Evolutionary conservation across 2,329 filamentous ascomycete species (phyloP).

Genomic region (Penicillium oxalicum): DNA sequence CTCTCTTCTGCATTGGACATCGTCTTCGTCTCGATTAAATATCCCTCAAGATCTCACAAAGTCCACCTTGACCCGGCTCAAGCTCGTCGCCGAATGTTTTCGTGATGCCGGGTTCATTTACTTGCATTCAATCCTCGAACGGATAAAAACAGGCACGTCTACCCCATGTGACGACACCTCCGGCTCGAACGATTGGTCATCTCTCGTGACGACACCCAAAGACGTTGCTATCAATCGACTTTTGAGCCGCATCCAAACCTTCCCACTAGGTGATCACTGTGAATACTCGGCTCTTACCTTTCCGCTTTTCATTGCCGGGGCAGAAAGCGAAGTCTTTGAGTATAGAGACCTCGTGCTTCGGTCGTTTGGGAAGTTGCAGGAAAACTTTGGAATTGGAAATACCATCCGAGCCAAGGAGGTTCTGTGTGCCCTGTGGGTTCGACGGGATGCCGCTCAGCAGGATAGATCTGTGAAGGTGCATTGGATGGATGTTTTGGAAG

Average conservation of each 20-base stretch:
- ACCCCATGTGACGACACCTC: background rate
- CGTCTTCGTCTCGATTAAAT: slow-evolving; percentile 22
- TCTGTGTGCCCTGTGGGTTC: slow-evolving; percentile 24
- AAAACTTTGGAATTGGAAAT: slow-evolving; percentile 35
- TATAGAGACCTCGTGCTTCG: slow-evolving; percentile 23
- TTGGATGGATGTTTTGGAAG: slow-evolving; percentile 30
- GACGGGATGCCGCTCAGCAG: slow-evolving; percentile 10
- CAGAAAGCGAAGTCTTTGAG: slow-evolving; percentile 21
- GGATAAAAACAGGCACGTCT: slow-evolving; percentile 15
- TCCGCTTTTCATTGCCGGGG: slow-evolving; percentile 34
- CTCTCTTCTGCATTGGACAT: slow-evolving; percentile 29
- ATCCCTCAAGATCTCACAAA: slow-evolving; percentile 28
- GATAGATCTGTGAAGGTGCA: slow-evolving; percentile 12
- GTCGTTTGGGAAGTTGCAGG: slow-evolving; percentile 26
- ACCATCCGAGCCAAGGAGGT: slow-evolving; percentile 29
- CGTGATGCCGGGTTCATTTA: slow-evolving; percentile 35
- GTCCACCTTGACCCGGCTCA: slow-evolving; percentile 26
- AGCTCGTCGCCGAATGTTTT: slow-evolving; percentile 34
- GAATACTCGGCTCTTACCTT: slow-evolving; percentile 36
- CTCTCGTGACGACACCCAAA: slow-evolving; percentile 26
- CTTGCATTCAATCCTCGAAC: slow-evolving; percentile 32
- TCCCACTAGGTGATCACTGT: slow-evolving; percentile 29
- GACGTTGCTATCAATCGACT: slow-evolving; percentile 23
- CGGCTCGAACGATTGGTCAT: slow-evolving; percentile 4
- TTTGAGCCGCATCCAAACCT: slow-evolving; percentile 20